Conservation (phyloP, 257 asterid species). For the Ligustrum vulgare region DNA sequence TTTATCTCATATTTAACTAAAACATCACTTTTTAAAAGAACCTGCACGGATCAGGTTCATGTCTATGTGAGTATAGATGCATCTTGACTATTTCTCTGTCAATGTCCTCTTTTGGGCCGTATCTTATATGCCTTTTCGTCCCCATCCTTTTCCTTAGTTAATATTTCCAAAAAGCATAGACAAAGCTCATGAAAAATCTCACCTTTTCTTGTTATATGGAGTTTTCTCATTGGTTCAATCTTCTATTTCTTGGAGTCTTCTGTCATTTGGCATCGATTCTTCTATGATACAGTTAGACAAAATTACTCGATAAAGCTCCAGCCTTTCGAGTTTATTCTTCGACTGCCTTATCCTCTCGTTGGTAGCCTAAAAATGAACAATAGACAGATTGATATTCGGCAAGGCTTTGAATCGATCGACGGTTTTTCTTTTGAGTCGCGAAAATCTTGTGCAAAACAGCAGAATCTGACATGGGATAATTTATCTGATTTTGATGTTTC, state of each 20-base stretch:
- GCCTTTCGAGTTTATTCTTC: not conserved
- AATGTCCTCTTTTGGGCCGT: too few species aligned
- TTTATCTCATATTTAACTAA: not conserved
- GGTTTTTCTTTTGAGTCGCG: too few species aligned
- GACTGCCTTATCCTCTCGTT: not conserved
- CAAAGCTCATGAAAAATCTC: constrained; percentile 17
- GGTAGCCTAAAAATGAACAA: constrained; percentile 21
- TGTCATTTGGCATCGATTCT: constrained; percentile 7
- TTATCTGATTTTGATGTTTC: constrained; percentile 8
- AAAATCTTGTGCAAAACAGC: too few species aligned
- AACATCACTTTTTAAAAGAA: constrained; percentile 2
- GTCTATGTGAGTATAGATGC: not conserved
- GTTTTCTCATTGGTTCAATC: constrained; percentile 28
- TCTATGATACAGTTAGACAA: not conserved
- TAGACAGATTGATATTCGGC: constrained; percentile 5
- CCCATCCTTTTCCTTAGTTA: not conserved
- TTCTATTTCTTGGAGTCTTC: constrained; percentile 15
- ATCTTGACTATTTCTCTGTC: not conserved
- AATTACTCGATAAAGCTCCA: not conserved
- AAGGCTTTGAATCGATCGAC: not conserved
- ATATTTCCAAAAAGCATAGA: constrained; percentile 6
- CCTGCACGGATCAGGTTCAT: not conserved
- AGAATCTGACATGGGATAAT: too few species aligned
- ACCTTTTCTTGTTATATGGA: constrained; percentile 15
- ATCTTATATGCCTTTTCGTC: not conserved